phyloP scores from a whole-genome alignment of 306 rosid genomes.

The Vigna nakashimae region DNA sequence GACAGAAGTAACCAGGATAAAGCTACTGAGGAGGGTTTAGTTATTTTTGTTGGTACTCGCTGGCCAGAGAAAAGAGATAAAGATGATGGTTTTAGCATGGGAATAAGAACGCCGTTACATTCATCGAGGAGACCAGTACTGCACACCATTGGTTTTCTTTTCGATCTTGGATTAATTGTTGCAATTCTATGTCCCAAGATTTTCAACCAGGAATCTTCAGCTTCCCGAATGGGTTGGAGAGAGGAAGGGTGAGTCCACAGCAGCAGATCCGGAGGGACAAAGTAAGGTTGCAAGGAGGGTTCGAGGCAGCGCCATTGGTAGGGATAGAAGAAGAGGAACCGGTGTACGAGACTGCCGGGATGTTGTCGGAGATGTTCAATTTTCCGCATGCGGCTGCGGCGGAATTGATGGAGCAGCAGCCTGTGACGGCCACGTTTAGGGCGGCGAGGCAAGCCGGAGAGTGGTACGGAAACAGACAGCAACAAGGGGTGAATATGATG shows the following conservation, averaged over 20 bases:
- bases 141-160: background rate
- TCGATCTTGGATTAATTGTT: background rate
- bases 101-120: constrained; percentile 56
- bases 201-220: constrained; percentile 77
- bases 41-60: background rate
- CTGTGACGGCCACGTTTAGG: constrained; percentile 50
- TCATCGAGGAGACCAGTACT: background rate
- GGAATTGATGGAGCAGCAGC: constrained; percentile 69
- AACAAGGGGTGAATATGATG: constrained; percentile 41
- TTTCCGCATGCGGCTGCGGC: constrained; percentile 48
- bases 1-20: constrained; percentile 1
- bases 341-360: constrained; percentile 76
- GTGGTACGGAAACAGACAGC: constrained; percentile 67
- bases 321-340: constrained; percentile 77
- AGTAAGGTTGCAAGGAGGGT: constrained; percentile 66
- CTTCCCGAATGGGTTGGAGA: constrained; percentile 85
- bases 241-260: constrained; percentile 52
- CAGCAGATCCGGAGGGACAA: constrained; percentile 88
- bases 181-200: constrained; percentile 93
- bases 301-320: constrained; percentile 58
- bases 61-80: background rate
- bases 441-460: constrained; percentile 52
- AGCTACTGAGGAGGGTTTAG: background rate
- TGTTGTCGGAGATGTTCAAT: constrained; percentile 94
- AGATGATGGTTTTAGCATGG: constrained; percentile 66